Evolutionary conservation across 192 early-diverging fungal genomes (phyloP).

Genomic region (Chytriomyces sp.): DNA sequence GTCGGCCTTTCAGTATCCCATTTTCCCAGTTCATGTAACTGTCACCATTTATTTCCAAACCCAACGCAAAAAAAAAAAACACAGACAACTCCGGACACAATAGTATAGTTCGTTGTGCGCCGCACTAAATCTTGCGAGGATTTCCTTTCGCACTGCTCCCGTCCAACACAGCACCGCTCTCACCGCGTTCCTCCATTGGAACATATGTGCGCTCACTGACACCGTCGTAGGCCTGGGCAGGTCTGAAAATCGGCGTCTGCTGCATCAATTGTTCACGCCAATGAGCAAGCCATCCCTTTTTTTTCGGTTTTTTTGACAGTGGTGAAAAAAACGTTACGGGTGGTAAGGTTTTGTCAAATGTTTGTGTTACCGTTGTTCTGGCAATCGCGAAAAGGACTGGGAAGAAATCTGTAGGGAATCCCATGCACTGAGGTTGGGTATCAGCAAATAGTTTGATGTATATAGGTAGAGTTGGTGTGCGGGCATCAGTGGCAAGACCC

Average conservation of each 20-base stretch:
- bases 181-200: conserved; percentile 31
- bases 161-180: neutral
- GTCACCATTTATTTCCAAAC: too few species aligned
- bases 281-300: conserved; percentile 66
- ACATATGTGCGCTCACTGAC: conserved; percentile 52
- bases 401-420: conserved; percentile 77
- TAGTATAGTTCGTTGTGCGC: too few species aligned
- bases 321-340: too few species aligned
- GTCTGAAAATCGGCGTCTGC: conserved; percentile 65
- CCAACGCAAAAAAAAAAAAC: too few species aligned
- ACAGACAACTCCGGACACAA: too few species aligned
- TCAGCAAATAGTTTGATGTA: neutral
- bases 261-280: conserved; percentile 66
- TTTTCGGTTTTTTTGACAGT: too few species aligned
- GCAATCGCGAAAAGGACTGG: conserved; percentile 70
- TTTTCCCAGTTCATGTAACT: too few species aligned
- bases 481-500: neutral
- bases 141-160: neutral
- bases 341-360: too few species aligned
- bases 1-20: too few species aligned
- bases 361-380: conserved; percentile 38
- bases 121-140: conserved; percentile 6
- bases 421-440: conserved; percentile 48
- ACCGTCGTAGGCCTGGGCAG: conserved; percentile 68
- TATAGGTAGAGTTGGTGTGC: neutral